Base-by-base conservation (phyloP, 257 asterid genomes). In the Nicotiana tabacum region DNA sequence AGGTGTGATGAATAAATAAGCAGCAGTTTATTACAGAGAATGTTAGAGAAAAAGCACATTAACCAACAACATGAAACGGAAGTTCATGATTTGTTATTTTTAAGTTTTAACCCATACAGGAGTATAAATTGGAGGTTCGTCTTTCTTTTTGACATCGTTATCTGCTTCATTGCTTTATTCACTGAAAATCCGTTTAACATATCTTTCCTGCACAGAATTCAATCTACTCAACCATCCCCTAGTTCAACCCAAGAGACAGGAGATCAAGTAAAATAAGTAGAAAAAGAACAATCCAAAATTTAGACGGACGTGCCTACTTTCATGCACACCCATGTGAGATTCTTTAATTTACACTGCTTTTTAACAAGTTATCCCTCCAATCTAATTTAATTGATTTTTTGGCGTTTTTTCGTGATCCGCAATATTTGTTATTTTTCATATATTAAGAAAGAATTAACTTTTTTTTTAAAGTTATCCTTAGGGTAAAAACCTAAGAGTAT, bases 261-360 rank as follows among this genome's bases (percentile, higher is more conserved):
- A 91, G 80, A 68, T 66, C 68, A 65, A n/a, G 74, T 65, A 35
- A 69, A 78, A 35, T 35, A 39, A 84, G 74, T 66, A 66, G 37
- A 24, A 65, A 66, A 30, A 27, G 32, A 66, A 66, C 13, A 66
- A 29, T 66, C 17, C 35, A 83, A 67, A 18, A 65, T 61, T 43
- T 72, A 55, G 46, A 6, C 27, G 89, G 90, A 83, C 90, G 91
- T 88, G 91, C 93, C 93, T 86, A 80, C 93, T 88, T 90, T 86
- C 90, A 88, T 91, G 93, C 97, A 88, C 84, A 83, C 92, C 94
- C 97, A 91, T 90, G 93, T 92, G 97, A 88, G 67, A 57, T 48
- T 82, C 87, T 84, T 74, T 37, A 82, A 83, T 81, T 74, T 74
- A 81, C 46, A 10, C 39, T 68, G 81, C 58, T 17, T 60, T 5